These are phyloP conservation scores for Amanita pseudoporphyria DNA, from an alignment of 768 basidiomycete species.

Conservation along the genomic window DNA sequence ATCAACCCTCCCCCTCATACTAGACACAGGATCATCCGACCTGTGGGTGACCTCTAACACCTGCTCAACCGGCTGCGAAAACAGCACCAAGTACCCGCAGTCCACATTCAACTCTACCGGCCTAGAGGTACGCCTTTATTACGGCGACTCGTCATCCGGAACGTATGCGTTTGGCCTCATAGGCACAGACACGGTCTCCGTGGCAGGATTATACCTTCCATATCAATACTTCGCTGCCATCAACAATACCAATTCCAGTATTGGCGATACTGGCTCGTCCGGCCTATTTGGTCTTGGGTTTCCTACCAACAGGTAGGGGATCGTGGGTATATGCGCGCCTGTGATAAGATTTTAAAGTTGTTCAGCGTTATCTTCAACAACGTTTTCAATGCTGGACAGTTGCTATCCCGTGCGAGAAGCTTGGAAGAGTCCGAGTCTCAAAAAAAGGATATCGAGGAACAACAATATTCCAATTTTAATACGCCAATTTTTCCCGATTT, in stretches of 20 bases:
- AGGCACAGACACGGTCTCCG: conserved; percentile 44
- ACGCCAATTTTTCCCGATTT: conserved; percentile 1
- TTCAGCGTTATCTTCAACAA: neutral
- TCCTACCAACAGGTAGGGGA: conserved; percentile 53
- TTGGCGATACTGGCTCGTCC: conserved; percentile 42
- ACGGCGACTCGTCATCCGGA: conserved; percentile 65
- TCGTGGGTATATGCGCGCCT: neutral
- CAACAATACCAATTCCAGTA: conserved; percentile 56
- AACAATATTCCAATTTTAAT: conserved; percentile 3
- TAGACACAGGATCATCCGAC: conserved; percentile 79
- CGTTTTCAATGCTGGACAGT: neutral
- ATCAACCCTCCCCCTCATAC: conserved; percentile 41
- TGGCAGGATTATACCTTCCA: conserved; percentile 41
- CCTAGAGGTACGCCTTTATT: conserved; percentile 40
- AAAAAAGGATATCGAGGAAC: neutral
- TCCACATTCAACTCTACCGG: conserved; percentile 36
- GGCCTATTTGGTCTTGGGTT: conserved; percentile 76
- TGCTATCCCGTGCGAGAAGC: neutral
- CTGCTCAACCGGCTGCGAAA: conserved; percentile 35
- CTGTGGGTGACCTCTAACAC: conserved; percentile 61
- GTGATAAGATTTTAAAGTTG: neutral
- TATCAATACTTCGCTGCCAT: conserved; percentile 59
- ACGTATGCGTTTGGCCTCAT: conserved; percentile 59
- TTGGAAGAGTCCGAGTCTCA: neutral
- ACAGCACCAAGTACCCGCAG: conserved; percentile 38